Evolutionary conservation across 1,139 yeast species (phyloP), one percentile per base, ranked within the genome.

Genomic region (Blastobotrys apis): DNA sequence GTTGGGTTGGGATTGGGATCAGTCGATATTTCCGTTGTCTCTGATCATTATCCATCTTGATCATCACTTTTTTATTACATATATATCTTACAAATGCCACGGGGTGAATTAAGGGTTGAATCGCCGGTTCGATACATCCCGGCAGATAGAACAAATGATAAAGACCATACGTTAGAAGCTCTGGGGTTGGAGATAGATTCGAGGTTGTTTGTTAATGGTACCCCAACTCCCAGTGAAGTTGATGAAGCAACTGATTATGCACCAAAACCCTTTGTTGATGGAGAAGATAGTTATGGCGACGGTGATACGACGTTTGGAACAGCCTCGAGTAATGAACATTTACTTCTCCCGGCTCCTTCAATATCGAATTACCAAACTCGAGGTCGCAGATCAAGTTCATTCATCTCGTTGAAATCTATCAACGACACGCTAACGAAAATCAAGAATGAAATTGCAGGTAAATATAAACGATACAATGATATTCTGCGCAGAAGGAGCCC

Each of bases 371-470:
- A n/a, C n/a, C n/a, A n/a, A n/a, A 16, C 33, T 8, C 39, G 46
- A 12, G 32, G 37, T 19, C 43, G 41, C 20, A 16, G 49, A 13
- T 36, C 49, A 8, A 30, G 45, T 21, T 40, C 47, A 17, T 15
- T 46, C 33, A 44, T 43, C 20, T 43, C 49, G 19, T 17, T 46
- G n/a, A 17, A 39, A 16, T 29, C 42, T 9, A 31, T 43, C n/a
- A 46, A 46, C 31, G 27, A 22, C 26, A 39, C 41, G 16, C 17
- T 43, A 12, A 36, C 32, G 9, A 35, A 44, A 17, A 26, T 43
- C 41, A 43, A 20, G 20, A 12, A 17, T 3, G 50, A 43, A 33
- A 37, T 47, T 15, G 25, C 38, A 15, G 33, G 33, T 12, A 21
- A 37, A 17, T 46, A 46, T 38, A 39, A 44, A 17, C 20, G 31